A percentile compares a stretch with the other conserved stretches of the same genome.
phyloP scores from a whole-genome alignment of 177 flowering plant genomes.

The Viscum album region DNA sequence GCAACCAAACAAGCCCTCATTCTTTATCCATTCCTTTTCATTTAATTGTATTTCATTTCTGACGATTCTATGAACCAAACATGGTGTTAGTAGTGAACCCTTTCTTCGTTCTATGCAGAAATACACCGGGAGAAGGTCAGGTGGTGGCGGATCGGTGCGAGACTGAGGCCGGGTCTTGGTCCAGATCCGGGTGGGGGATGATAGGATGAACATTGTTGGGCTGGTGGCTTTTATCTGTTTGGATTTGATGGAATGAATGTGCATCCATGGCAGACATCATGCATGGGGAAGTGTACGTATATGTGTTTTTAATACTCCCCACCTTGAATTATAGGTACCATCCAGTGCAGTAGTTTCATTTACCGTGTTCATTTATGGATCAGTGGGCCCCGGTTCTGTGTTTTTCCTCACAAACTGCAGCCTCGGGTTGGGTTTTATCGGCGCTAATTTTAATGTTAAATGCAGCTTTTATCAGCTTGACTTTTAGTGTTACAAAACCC shows the following conservation, averaged over 20 bases:
- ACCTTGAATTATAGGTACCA: too few relatives aligned
- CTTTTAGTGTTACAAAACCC: too few relatives aligned
- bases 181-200: background rate
- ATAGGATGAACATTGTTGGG: background rate
- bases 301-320: too few relatives aligned
- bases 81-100: background rate
- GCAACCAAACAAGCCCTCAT: background rate
- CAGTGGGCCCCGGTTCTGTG: too few relatives aligned
- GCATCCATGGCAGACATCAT: background rate
- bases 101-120: slow-evolving; percentile 22
- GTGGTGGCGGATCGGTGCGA: slow-evolving; percentile 18
- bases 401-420: too few relatives aligned
- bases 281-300: background rate
- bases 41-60: background rate
- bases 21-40: background rate
- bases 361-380: too few relatives aligned
- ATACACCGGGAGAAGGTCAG: slow-evolving; percentile 29
- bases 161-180: slow-evolving; percentile 17
- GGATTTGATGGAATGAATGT: background rate
- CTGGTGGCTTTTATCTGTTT: background rate
- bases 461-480: too few relatives aligned
- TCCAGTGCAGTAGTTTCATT: too few relatives aligned
- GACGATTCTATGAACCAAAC: too few relatives aligned
- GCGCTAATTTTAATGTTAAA: too few relatives aligned
- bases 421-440: too few relatives aligned